These are phyloP conservation scores for Schizochytrium sp. DNA, from an alignment of 108 stramenopile species.

Conservation along the genomic window DNA sequence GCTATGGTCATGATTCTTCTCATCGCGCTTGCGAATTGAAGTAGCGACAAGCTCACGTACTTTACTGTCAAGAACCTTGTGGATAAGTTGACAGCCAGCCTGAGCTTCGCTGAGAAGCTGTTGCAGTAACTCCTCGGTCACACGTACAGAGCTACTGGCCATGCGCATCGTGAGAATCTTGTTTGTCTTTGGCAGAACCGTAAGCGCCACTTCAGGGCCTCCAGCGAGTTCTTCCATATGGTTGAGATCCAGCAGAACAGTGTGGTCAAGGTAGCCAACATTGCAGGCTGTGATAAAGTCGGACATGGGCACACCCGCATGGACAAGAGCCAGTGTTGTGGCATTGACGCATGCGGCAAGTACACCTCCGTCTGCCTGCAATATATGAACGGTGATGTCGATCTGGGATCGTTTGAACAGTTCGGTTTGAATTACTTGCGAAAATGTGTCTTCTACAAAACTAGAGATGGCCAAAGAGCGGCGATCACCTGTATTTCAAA, in stretches of 20 bases:
- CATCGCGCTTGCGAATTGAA: conserved; percentile 1
- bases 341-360: conserved; percentile 70
- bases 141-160: conserved; percentile 18
- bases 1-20: not conserved
- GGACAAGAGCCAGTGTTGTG: conserved; percentile 69
- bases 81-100: conserved; percentile 14
- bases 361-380: conserved; percentile 69
- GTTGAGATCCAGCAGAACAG: conserved; percentile 43
- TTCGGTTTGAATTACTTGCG: conserved; percentile 45
- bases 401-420: conserved; percentile 66
- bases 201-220: not conserved
- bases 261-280: conserved; percentile 67
- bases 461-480: not conserved
- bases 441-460: conserved; percentile 53
- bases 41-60: conserved; percentile 37
- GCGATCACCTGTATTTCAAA: not conserved
- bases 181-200: conserved; percentile 30
- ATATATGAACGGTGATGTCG: conserved; percentile 55
- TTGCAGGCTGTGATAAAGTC: conserved; percentile 69
- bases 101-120: conserved; percentile 35
- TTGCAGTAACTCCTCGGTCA: not conserved
- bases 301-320: conserved; percentile 75
- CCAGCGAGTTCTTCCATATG: conserved; percentile 41
- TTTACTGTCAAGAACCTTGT: conserved; percentile 50
- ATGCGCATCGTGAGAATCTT: conserved; percentile 30